These are phyloP conservation scores for Quercus wislizeni DNA, from an alignment of 306 rosid genomes.

Conservation along the genomic window DNA sequence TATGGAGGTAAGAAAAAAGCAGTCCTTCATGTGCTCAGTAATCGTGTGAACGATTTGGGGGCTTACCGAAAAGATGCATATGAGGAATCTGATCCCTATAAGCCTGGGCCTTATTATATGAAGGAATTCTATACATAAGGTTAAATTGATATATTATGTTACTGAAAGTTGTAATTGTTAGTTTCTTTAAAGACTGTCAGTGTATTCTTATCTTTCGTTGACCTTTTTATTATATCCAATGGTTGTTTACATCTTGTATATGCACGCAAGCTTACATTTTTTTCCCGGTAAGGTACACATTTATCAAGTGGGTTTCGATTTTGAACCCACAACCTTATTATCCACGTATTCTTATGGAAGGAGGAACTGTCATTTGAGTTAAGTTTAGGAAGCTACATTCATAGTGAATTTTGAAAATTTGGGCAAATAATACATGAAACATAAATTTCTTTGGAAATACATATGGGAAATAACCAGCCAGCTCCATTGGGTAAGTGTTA, in stretches of 20 bases:
- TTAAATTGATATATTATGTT: slow-evolving; percentile 2
- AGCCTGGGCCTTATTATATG: slow-evolving; percentile 70
- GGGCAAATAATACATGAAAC: not conserved
- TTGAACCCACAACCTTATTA: too few species aligned
- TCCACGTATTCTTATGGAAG: too few species aligned
- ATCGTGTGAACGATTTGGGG: slow-evolving; percentile 78
- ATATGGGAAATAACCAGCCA: not conserved
- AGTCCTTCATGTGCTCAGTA: slow-evolving; percentile 81
- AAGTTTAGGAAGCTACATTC: not conserved
- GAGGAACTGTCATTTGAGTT: too few species aligned
- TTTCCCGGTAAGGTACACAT: too few species aligned
- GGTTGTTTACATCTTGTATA: not conserved
- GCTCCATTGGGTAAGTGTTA: too few species aligned
- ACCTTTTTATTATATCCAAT: not conserved
- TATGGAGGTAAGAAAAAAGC: slow-evolving; percentile 89
- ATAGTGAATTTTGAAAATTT: not conserved
- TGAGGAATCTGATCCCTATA: slow-evolving; percentile 67
- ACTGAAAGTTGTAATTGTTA: not conserved
- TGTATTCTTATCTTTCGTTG: not conserved
- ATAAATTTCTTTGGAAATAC: not conserved
- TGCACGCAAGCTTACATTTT: too few species aligned
- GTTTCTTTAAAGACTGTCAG: not conserved
- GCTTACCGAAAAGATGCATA: slow-evolving; percentile 77
- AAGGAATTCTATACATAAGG: slow-evolving; percentile 50
- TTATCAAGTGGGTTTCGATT: too few species aligned